These are phyloP conservation scores for Tolypocladium sp. DNA, from an alignment of 2,329 filamentous ascomycete species.

Conservation along the genomic window DNA sequence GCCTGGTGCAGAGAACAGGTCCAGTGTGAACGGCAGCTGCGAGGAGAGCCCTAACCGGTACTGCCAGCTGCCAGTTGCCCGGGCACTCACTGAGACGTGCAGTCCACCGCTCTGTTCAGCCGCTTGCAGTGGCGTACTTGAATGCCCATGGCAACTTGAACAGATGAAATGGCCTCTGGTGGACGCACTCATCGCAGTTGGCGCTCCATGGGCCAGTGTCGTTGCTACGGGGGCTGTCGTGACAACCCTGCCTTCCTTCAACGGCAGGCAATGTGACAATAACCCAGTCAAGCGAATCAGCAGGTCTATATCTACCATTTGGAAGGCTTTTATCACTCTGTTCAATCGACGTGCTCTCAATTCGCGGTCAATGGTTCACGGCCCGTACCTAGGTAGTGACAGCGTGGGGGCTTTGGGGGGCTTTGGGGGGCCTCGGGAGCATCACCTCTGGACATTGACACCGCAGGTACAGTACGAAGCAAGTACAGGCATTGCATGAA, in stretches of 20 bases:
- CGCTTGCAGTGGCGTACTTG: background rate
- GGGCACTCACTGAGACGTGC: background rate
- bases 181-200: background rate
- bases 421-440: too few species aligned
- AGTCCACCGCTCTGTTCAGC: background rate
- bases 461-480: background rate
- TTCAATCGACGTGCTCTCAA: background rate
- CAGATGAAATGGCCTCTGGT: background rate
- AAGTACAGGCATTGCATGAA: background rate
- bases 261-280: background rate
- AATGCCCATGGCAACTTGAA: background rate
- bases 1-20: background rate
- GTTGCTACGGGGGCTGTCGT: background rate
- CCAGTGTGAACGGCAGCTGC: slow-evolving; percentile 3
- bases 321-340: too few species aligned
- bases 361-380: background rate
- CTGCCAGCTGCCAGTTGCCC: background rate
- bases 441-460: background rate
- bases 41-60: background rate
- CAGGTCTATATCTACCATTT: background rate
- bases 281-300: background rate
- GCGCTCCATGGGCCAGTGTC: background rate
- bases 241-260: background rate
- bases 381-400: background rate
- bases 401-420: too few species aligned